Base-by-base conservation (phyloP, 768 basidiomycete species). In the Leucocoprinus sp. region DNA sequence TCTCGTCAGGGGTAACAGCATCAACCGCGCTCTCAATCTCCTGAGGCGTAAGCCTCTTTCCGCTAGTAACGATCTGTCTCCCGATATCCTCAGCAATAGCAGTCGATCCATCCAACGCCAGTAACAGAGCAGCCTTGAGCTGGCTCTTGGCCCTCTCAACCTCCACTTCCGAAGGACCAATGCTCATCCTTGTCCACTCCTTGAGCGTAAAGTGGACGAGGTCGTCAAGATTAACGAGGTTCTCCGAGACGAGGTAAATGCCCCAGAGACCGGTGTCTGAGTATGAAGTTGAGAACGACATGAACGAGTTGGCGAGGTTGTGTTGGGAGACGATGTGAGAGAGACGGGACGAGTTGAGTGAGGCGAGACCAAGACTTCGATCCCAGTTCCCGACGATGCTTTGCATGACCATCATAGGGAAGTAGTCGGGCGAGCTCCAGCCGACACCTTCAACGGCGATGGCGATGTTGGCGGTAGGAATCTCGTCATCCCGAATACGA, bases 331-430 rank as follows among this genome's bases (percentile, higher is more conserved):
- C 75, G 64, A 92, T 85, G 64, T 93, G 86, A 19, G 87, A 88
- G 44, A 99, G 82, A 42, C 85, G 81, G 42, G 92, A 96, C 50
- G 89, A 92, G 52, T 95, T 80, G 43, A 96, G 74, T 18, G 90
- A 76, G 2, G 90, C 84, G 38, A 91, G 80, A 55, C 95, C 96
- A 56, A 98, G 81, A 37, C 86, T 88, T 55, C 96, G 82, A 63
- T 99, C 95, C 96, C 96, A 99, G 79, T 98, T 99, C 52, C 96
- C 96, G 67, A 98, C 85, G 67, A 98, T 90, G 57, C 80, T 82
- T 65, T 95, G 90, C 84, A 96, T 89, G 61, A 91, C 93, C 70
- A 97, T 82, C 93, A 99, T 95, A 50, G 93, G 91, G 82, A 90
- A 98, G 75, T 98, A 98, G 68, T 99, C 96, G 22, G 95, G 93